These are phyloP conservation scores for Cladosporium halotolerans DNA, from an alignment of 2,329 filamentous ascomycete species.

Conservation along the genomic window DNA sequence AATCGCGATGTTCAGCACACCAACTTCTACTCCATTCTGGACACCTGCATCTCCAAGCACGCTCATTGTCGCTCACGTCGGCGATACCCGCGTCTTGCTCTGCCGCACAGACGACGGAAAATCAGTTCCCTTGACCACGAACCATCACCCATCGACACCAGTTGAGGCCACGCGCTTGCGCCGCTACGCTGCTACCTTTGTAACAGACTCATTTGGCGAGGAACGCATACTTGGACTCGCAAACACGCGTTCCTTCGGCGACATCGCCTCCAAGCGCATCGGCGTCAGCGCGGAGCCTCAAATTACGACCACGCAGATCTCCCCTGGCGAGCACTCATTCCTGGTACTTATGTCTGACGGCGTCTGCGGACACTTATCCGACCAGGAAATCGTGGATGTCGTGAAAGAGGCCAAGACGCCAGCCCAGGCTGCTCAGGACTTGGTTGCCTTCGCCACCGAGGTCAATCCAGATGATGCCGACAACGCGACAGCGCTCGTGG, in stretches of 20 bases:
- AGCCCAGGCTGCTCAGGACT: conserved; percentile 70
- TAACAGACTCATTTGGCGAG: conserved; percentile 95
- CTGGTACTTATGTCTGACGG: conserved; percentile 84
- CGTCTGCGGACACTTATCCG: conserved; percentile 74
- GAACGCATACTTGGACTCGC: conserved; percentile 90
- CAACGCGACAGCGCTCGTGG: conserved; percentile 59
- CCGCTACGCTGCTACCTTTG: conserved; percentile 77
- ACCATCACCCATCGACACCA: conserved; percentile 88
- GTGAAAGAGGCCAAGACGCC: conserved; percentile 90
- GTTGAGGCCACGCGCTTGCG: conserved; percentile 76
- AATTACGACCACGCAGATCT: conserved; percentile 69
- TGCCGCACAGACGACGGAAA: conserved; percentile 79
- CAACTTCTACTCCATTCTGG: conserved; percentile 90
- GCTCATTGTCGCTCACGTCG: conserved; percentile 81
- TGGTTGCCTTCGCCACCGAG: conserved; percentile 85
- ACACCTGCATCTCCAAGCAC: conserved; percentile 81
- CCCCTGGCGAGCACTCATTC: conserved; percentile 81
- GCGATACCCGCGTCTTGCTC: conserved; percentile 84
- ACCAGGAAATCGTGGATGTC: conserved; percentile 95
- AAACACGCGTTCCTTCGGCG: conserved; percentile 90
- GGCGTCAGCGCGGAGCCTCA: conserved; percentile 94
- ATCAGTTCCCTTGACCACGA: conserved; percentile 74
- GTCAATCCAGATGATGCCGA: conserved; percentile 59
- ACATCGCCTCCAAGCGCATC: conserved; percentile 84
- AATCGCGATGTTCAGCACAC: conserved; percentile 83